These are phyloP conservation scores for Seiridium unicorne DNA, from an alignment of 2,329 filamentous ascomycete species.

Conservation along the genomic window DNA sequence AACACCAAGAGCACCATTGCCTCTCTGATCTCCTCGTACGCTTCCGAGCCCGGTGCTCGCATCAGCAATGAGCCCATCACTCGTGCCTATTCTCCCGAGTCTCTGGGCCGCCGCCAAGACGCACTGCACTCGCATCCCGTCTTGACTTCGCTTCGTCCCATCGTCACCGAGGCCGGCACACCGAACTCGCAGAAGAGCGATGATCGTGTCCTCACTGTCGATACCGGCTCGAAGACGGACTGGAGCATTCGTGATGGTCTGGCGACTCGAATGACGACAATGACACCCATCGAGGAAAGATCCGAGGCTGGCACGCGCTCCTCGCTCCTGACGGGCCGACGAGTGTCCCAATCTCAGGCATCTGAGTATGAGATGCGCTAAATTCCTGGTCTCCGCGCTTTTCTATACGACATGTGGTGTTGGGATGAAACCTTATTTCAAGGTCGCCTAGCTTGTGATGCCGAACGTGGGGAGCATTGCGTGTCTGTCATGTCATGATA, in stretches of 20 bases:
- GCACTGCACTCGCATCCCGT: constrained; percentile 3
- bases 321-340: neutral
- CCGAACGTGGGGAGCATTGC: too few species aligned
- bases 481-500: too few species aligned
- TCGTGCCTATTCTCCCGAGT: neutral
- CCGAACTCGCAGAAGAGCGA: constrained; percentile 8
- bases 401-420: too few species aligned
- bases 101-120: neutral
- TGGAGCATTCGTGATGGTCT: neutral
- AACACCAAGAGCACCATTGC: neutral
- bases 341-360: neutral
- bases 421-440: too few species aligned
- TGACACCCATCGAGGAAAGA: constrained; percentile 5
- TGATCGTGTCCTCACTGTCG: neutral
- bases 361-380: neutral
- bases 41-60: neutral
- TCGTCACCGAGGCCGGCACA: constrained; percentile 4
- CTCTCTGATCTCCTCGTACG: constrained; percentile 2
- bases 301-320: neutral
- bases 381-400: too few species aligned
- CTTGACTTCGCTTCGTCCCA: neutral
- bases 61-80: neutral
- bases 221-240: neutral
- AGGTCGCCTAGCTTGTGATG: too few species aligned
- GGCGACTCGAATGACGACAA: neutral